phyloP scores from a whole-genome alignment of 2,329 filamentous ascomycete species.

The Sclerotinia glacialis region DNA sequence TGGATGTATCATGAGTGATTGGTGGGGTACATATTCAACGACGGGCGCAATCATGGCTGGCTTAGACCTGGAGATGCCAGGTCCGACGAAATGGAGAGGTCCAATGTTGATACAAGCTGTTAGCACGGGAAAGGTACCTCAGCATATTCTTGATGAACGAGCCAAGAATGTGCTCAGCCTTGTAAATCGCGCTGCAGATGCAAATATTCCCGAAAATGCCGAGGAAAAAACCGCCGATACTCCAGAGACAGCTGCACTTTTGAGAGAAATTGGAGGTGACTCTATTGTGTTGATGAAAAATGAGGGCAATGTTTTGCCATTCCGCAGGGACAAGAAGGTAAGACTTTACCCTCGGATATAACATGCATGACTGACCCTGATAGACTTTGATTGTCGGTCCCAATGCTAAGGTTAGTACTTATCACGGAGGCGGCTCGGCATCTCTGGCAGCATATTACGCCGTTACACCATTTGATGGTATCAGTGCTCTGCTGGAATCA shows the following conservation, averaged over 20 bases:
- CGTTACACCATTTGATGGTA: slow-evolving; percentile 70
- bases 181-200: slow-evolving; percentile 41
- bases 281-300: slow-evolving; percentile 65
- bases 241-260: slow-evolving; percentile 43
- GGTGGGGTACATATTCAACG: slow-evolving; percentile 44
- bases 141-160: slow-evolving; percentile 30
- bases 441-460: slow-evolving; percentile 61
- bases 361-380: slow-evolving; percentile 26
- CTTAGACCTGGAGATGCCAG: slow-evolving; percentile 44
- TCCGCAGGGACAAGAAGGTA: slow-evolving; percentile 44
- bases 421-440: slow-evolving; percentile 64
- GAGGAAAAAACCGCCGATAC: slow-evolving; percentile 34
- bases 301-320: slow-evolving; percentile 52
- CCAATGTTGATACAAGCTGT: slow-evolving; percentile 29
- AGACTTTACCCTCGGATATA: slow-evolving; percentile 55
- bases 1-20: slow-evolving; percentile 59
- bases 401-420: slow-evolving; percentile 55
- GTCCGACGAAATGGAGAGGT: slow-evolving; percentile 33
- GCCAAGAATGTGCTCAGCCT: slow-evolving; percentile 30
- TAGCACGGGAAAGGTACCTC: slow-evolving; percentile 28
- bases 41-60: slow-evolving; percentile 37
- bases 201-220: slow-evolving; percentile 33
- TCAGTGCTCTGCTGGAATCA: slow-evolving; percentile 40
- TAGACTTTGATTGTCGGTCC: slow-evolving; percentile 55
- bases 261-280: slow-evolving; percentile 57